Conservation (phyloP, 768 basidiomycete species). For the Exidia glandulosa region DNA sequence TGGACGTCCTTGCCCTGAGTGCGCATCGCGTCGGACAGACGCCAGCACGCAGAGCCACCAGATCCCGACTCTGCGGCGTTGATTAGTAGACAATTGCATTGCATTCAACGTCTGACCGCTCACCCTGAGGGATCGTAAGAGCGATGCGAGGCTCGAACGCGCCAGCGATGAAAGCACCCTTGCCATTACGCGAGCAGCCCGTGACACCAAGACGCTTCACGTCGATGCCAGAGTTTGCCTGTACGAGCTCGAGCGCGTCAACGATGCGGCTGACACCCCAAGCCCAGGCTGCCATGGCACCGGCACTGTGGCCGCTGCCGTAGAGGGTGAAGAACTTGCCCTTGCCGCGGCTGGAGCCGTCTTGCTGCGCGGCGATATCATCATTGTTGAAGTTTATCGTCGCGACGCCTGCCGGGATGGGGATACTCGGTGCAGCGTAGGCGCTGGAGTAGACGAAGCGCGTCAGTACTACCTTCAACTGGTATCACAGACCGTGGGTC, state of each 20-base stretch:
- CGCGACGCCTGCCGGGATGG: constrained; percentile 23
- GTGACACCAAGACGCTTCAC: constrained; percentile 39
- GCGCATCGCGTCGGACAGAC: constrained; percentile 40
- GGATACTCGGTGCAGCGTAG: constrained; percentile 32
- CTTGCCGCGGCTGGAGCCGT: constrained; percentile 34
- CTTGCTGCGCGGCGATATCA: constrained; percentile 39
- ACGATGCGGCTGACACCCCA: constrained; percentile 53
- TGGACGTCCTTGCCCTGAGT: constrained; percentile 33
- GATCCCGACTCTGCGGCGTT: constrained; percentile 42
- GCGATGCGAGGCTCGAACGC: constrained; percentile 49
- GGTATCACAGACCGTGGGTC: too few relatives aligned
- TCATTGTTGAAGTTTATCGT: constrained; percentile 42
- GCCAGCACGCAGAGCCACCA: constrained; percentile 49
- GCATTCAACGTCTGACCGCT: too few relatives aligned
- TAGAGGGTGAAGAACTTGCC: constrained; percentile 51
- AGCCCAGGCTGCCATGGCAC: constrained; percentile 50
- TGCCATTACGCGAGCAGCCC: constrained; percentile 51
- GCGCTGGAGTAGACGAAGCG: too few relatives aligned
- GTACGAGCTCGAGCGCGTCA: constrained; percentile 43
- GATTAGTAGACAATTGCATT: too few relatives aligned
- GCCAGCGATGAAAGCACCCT: constrained; percentile 48
- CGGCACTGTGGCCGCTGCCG: constrained; percentile 33
- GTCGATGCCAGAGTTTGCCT: constrained; percentile 31
- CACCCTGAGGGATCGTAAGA: constrained; percentile 42
- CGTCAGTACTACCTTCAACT: too few relatives aligned